Conservation (phyloP, 176 grass and related monocot genomes). For the Raddia distichophylla region DNA sequence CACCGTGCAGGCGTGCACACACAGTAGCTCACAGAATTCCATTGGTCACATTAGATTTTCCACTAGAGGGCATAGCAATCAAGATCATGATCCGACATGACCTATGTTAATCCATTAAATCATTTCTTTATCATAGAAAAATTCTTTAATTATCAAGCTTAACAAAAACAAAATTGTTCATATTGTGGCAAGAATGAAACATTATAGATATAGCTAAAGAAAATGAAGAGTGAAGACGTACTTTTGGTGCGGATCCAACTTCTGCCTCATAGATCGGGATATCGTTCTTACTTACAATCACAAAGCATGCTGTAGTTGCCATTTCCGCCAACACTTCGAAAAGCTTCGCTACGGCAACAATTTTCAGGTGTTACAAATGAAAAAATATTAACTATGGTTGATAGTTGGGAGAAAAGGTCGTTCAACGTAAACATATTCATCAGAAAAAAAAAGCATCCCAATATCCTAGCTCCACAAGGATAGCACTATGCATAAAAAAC, state of each 20-base stretch:
- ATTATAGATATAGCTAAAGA: slow-evolving; percentile 12
- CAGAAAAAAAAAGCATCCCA: not conserved
- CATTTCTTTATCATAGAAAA: not conserved
- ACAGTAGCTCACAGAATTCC: not conserved
- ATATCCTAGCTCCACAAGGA: slow-evolving; percentile 12
- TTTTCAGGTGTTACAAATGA: slow-evolving; percentile 26
- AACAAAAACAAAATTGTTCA: slow-evolving; percentile 7
- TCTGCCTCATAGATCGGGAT: slow-evolving; percentile 93
- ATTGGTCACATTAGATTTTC: not conserved
- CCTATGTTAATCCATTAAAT: slow-evolving; percentile 10
- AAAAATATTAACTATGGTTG: not conserved
- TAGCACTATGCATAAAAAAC: slow-evolving; percentile 18
- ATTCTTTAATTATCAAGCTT: not conserved
- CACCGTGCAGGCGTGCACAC: too few species aligned
- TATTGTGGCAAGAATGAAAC: not conserved
- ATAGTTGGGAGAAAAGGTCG: not conserved
- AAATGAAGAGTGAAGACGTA: slow-evolving; percentile 27
- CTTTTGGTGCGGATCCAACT: slow-evolving; percentile 71
- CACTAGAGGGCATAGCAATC: not conserved
- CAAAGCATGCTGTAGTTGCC: slow-evolving; percentile 85
- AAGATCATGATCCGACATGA: slow-evolving; percentile 6
- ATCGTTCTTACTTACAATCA: slow-evolving; percentile 85
- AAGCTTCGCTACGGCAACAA: not conserved
- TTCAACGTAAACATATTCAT: not conserved
- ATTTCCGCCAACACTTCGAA: slow-evolving; percentile 44